Percentiles rank a stretch among this genome's conserved stretches.
These are phyloP conservation scores for Yamadazyma membranifaciens DNA, from an alignment of 1,139 yeast genomes.

Conservation along the genomic window DNA sequence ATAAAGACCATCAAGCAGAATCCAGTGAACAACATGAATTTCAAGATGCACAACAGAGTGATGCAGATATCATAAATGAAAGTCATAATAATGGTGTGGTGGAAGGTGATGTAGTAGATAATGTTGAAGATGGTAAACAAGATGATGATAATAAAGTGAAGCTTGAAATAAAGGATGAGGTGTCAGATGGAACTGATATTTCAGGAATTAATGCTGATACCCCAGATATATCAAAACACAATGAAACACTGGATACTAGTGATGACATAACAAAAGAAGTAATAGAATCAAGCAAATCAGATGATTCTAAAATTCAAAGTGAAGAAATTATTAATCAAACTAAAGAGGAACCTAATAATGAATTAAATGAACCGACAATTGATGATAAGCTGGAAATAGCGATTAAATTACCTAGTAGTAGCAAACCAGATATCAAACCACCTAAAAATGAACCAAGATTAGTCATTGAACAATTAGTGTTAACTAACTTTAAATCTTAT, in stretches of 20 bases:
- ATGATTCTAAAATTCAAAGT: constrained; percentile 1
- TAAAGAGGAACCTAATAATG: neutral
- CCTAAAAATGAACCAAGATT: constrained; percentile 49
- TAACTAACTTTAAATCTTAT: constrained; percentile 90
- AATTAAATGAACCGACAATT: neutral
- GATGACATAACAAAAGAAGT: constrained; percentile 14
- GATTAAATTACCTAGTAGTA: neutral
- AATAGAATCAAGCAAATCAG: constrained; percentile 1
- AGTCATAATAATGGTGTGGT: neutral
- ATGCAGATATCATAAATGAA: neutral
- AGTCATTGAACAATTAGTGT: constrained; percentile 69
- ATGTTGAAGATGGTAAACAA: constrained; percentile 2
- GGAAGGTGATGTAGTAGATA: neutral
- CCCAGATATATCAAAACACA: constrained; percentile 13
- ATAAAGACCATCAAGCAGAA: neutral
- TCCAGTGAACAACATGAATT: neutral
- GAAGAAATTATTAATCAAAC: neutral
- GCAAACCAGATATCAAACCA: neutral
- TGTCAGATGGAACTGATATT: constrained; percentile 5
- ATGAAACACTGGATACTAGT: constrained; percentile 18
- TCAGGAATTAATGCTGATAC: constrained; percentile 9
- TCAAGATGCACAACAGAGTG: neutral
- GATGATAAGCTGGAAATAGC: neutral
- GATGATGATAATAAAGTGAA: constrained; percentile 8
- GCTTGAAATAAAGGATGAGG: neutral